Evolutionary conservation across 495 filamentous ascomycete genomes (phyloP), one percentile per base, ranked within the genome.

Genomic region (Pyrenula aspistea): DNA sequence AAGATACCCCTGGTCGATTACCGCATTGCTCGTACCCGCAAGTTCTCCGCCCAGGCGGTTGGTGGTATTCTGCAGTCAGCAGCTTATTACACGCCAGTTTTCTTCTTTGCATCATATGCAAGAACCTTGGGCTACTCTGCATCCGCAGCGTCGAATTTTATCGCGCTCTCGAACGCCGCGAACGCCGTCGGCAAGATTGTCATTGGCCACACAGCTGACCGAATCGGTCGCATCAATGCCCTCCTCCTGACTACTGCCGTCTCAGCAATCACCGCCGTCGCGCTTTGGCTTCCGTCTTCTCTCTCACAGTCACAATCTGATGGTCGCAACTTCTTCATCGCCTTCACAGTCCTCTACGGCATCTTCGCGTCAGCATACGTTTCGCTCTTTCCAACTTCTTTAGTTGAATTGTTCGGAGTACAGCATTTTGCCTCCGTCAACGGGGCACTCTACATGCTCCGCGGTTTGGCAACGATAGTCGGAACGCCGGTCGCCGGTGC

Each of bases 131-230:
- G 73, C 2, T 75, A 76, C 47, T 66, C 60, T n/a, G 61, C 60
- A 48, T 57, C 65, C 2, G 55, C 62, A 0, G 68, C 64, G 4
- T 53, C 70, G 58, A 60, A 79, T 72, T 71, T 82, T n/a, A 69
- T 83, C 15, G 80, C 79, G 0, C 66, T 74, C 1, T 75, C 69
- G 61, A 83, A 78, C 59, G 80, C 73, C 12, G 73, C 79, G 36
- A 82, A 82, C 53, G 77, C 79, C 3, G 66, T 76, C 1, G 72
- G 72, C 10, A 70, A 78, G 8, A 69, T 82, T 15, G 51, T 74
- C 3, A 72, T 77, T 1, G 79, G 79, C 1, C 79, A 75, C 49
- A 62, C 66, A 1, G 80, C 78, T 15, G 2, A 66, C 73, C 1
- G 71, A 51, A 62, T 72, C 47, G 74, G 74, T 10, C 55, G 74